Evolutionary conservation across 345 rosid species (phyloP).

Genomic region (Physaria fendleri): DNA sequence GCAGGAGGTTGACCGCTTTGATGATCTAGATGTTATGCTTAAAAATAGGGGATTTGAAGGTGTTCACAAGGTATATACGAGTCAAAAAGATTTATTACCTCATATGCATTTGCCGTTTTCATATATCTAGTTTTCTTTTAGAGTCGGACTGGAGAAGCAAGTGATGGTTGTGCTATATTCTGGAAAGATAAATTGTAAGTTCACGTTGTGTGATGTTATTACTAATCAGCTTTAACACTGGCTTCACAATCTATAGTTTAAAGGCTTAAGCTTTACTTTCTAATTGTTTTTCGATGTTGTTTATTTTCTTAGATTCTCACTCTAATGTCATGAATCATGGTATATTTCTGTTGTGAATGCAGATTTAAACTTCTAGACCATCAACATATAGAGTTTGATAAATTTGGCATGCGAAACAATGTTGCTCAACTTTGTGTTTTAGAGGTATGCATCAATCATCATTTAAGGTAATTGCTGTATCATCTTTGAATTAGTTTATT

Average conservation of each 20-base stretch:
- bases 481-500: neutral
- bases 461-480: neutral
- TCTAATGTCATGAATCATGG: conserved; percentile 19
- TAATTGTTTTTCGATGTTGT: neutral
- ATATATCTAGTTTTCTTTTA: conserved; percentile 17
- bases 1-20: conserved; percentile 74
- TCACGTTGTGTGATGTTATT: neutral
- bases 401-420: conserved; percentile 77
- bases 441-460: conserved; percentile 41
- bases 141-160: conserved; percentile 82
- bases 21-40: conserved; percentile 48
- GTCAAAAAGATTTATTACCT: neutral
- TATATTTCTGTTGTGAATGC: conserved; percentile 34
- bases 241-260: neutral
- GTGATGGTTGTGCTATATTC: conserved; percentile 85
- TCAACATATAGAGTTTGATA: conserved; percentile 74
- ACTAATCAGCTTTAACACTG: neutral
- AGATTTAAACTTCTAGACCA: conserved; percentile 76
- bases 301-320: neutral
- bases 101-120: neutral
- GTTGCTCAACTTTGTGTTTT: conserved; percentile 93
- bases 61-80: conserved; percentile 54
- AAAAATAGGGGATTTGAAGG: conserved; percentile 60
- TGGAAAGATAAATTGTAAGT: conserved; percentile 69
- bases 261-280: neutral